phyloP scores from a whole-genome alignment of 73 alveolate genomes.

The Paramecium tetraurelia region DNA sequence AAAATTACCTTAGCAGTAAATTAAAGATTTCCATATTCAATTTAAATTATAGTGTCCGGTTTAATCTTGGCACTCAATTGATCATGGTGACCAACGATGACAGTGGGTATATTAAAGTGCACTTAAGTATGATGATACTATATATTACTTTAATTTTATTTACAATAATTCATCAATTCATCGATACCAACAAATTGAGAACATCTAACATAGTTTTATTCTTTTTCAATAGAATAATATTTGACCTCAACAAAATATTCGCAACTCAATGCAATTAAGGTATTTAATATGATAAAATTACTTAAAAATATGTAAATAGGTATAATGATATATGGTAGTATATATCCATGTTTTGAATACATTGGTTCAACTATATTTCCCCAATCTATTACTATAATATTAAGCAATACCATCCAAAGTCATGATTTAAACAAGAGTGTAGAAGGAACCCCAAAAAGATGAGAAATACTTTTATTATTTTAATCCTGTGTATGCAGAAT shows the following conservation, averaged over 20 bases:
- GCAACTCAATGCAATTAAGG: slow-evolving; percentile 43
- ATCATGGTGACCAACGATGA: neutral
- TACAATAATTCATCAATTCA: slow-evolving; percentile 34
- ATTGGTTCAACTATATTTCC: slow-evolving; percentile 12
- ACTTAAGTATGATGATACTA: neutral
- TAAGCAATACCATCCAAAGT: slow-evolving; percentile 28
- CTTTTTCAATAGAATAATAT: neutral
- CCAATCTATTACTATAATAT: neutral
- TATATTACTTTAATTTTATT: slow-evolving; percentile 7
- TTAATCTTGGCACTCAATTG: neutral
- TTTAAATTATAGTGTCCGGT: neutral
- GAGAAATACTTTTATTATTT: neutral
- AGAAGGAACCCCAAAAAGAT: slow-evolving; percentile 18
- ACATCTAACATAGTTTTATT: neutral
- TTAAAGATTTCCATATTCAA: neutral
- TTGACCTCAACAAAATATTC: slow-evolving; percentile 41
- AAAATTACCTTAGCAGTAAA: neutral
- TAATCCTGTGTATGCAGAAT: neutral
- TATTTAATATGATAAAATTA: slow-evolving; percentile 21
- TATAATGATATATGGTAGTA: neutral
- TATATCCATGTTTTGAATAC: neutral
- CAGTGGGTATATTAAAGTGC: neutral
- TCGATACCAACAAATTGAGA: neutral
- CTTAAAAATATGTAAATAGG: neutral
- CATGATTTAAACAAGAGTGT: neutral